Base-by-base conservation (phyloP, 768 basidiomycete species). In the Serpula lacrymans region DNA sequence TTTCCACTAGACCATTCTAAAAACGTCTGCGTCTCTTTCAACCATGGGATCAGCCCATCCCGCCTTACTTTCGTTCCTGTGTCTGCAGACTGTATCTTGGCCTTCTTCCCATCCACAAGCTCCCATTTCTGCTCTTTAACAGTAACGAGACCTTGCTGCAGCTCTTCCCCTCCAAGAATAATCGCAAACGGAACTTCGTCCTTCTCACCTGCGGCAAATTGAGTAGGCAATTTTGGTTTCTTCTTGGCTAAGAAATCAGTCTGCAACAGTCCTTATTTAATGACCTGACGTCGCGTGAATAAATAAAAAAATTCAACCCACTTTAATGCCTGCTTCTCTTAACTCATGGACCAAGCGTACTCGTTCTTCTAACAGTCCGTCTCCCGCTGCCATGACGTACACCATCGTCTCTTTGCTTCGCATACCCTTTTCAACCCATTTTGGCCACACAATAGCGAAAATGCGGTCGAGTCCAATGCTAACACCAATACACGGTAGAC, bases 101-200 rank as follows among this genome's bases (percentile, higher is more conserved):
- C 69, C 65, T 86, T 89, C 67, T 78, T 75, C 28, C 84, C 87
- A 26, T 82, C 80, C 9, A 80, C 70, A 17, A 87, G 52, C 53
- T 86, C 77, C 88, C 88, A 90, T 37, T 65, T 75, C 62, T 98
- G 95, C 60, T 94, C 84, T 68, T 97, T 97, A 42, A 99, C 88
- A 26, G 82, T 78, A 22, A 96, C 91, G 27, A 86, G 65, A 4
- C 95, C 96, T 33, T 77, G 75, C 54, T 80, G 82, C 41, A 92
- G 67, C 67, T 99, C 95, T 42, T 87, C 84, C 1, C 75, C 77
- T 7, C 92, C 94, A n/a, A 98, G 68, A 49, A 98, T 88, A 42
- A 97, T 75, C 2, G 87, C 93, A 62, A 91, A 96, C 0, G 94
- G 95, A 29, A 90, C 89, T 48, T 90, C 84, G 54, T 97, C 94